Evolutionary conservation across 805 yeast genomes (phyloP), one percentile per base, ranked within the genome.

Genomic region (Barnettozyma californica): DNA sequence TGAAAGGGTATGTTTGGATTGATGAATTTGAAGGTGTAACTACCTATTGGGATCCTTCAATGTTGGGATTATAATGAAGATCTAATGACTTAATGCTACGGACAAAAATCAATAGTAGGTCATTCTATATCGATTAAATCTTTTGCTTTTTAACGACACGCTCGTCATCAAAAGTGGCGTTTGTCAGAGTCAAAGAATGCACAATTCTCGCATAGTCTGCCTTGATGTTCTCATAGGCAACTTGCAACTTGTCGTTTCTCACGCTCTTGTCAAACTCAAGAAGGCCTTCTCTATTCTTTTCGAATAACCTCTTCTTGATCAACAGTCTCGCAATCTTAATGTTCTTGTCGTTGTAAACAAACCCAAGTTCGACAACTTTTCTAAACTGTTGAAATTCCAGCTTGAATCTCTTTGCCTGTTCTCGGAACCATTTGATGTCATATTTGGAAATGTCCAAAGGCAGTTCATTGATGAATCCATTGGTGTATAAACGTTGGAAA

Each of bases 261-360:
- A 81, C 80, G 0, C 78, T 71, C n/a, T 68, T 72, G 39, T 84
- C 89, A 61, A 89, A 67, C 5, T 80, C 85, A 33, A 66, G 67
- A 47, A 94, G 71, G 0, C 89, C 90, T 48, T 91, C 97, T 57
- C 73, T 78, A 67, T 94, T 94, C 61, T 88, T 87, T 48, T 79
- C 74, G 61, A 74, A 92, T 23, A 94, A 67, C 50, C 99, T 74
- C 58, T 72, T 76, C 65, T 91, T 92, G 52, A 92, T 83, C 53
- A 77, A 75, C 27, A 83, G 59, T 46, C 94, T 69, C 7, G 62
- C 54, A 5, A 67, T 55, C 35, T 63, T 64, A 8, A 52, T 45
- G 18, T 80, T 58, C 44, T 55, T 67, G 7, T 71, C 69, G 49
- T 66, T 66, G 39, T 69, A 68, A 56, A 58, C 62, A 29, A 84